Base-by-base conservation (phyloP, 768 basidiomycete genomes). In the Tricholoma furcatifolium region DNA sequence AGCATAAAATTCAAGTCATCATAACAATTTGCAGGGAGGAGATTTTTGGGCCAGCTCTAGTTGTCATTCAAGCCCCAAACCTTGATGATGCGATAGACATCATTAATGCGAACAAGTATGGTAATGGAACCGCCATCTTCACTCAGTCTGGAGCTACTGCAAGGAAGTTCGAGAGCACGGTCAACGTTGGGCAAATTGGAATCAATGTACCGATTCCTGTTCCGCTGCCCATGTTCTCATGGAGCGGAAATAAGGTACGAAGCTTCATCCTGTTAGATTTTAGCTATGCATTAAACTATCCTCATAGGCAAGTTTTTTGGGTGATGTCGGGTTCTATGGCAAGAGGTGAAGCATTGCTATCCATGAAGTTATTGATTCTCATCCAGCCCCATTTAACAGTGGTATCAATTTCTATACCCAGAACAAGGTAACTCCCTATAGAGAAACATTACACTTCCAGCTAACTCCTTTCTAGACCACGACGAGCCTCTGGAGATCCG, bases 381-480 rank as follows among this genome's bases (percentile, higher is more conserved):
- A 6, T 12, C 59, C 39, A 17, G 32, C 27, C 27, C n/a, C 27
- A 27, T 47, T 24, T 7, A 24, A 6, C 62, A 88, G 90, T 57
- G 95, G 91, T 21, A 81, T 98, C 71, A 91, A 91, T 67, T 98
- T 98, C 74, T 98, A 94, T 67, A 98, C 96, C 3, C 89, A 94
- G 69, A 88, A 93, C 69, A 98, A 97, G 84, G 88, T 83, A 58
- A 51, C 61, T 34, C 14, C 32, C 5, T 43, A n/a, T n/a, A n/a
- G n/a, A n/a, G n/a, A n/a, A n/a, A n/a, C n/a, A n/a, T n/a, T n/a
- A n/a, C n/a, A n/a, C n/a, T n/a, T n/a, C n/a, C 17, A 51, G 32
- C 43, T 36, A 10, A 3, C 39, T 4, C 20, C 49, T 32, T 40
- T 6, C 34, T 43, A 92, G 93, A 98, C 95, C 2, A 93, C 84